phyloP scores from a whole-genome alignment of 129 eudicot species.

The Arctium lappa region DNA sequence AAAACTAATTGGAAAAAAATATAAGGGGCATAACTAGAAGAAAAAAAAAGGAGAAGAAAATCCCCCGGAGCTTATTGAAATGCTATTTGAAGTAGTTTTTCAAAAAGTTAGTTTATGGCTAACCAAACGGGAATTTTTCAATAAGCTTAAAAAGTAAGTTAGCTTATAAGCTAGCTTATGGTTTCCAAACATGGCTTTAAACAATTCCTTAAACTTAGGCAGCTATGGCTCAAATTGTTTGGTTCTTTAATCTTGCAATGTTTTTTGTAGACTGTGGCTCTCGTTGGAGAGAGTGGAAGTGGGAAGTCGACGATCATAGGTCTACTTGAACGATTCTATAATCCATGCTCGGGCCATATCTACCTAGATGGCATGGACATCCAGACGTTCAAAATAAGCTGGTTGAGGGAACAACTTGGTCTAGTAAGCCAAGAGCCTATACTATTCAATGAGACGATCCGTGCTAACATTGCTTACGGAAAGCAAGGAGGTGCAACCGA shows the following conservation, averaged over 20 bases:
- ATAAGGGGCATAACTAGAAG: neutral
- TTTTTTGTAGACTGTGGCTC: constrained; percentile 36
- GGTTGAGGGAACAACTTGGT: constrained; percentile 45
- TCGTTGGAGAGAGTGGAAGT: constrained; percentile 48
- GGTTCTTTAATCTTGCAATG: neutral
- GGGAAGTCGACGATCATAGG: constrained; percentile 45
- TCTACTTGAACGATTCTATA: constrained; percentile 42
- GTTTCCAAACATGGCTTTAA: neutral
- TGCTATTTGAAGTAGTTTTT: neutral
- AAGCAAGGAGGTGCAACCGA: constrained; percentile 37
- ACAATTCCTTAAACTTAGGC: neutral
- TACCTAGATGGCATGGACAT: constrained; percentile 37
- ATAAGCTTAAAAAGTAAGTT: too few species aligned
- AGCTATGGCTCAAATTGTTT: neutral
- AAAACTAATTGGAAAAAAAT: neutral
- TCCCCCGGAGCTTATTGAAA: neutral
- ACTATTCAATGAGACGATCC: constrained; percentile 41
- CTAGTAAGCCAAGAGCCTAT: constrained; percentile 49
- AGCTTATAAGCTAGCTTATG: neutral
- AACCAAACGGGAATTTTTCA: neutral
- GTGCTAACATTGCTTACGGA: constrained; percentile 41
- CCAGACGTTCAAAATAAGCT: constrained; percentile 26
- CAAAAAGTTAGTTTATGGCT: neutral
- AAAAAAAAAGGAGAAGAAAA: neutral
- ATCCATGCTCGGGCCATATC: constrained; percentile 36